Base-by-base conservation (phyloP, 23 red algal genomes). In the Gracilariopsis chorda region DNA sequence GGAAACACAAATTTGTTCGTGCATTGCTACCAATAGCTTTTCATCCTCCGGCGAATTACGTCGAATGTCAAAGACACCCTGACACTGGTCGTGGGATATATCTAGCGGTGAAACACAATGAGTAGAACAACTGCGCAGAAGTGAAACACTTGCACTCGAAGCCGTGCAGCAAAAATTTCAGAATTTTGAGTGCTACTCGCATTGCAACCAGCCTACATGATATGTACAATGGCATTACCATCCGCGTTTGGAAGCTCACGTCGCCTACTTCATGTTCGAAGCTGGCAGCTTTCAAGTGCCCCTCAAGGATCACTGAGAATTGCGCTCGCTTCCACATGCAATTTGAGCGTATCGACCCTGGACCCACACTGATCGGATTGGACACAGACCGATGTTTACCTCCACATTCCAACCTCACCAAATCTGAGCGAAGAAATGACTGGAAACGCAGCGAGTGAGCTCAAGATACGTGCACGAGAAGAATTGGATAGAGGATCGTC, bases 291-390 rank as follows among this genome's bases (percentile, higher is more conserved):
- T 34, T 42, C 48, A 25, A 59, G 48, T n/a, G 30, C 76, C 20
- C 76, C 76, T 13, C 32, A 59, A 7, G 76, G 76, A 53, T 39
- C 76, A 19, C 28, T 80, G 13, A 80, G 30, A 47, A 59, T 59
- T 34, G 8, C 32, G 14, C 5, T 80, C 35, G 45, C 76, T 19
- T 57, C 48, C 17, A 48, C 46, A 21, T 80, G 76, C 76, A 57
- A 53, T 80, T 43, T 80, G 11, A 80, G 19, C 52, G 48, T 80
- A 59, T 80, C 48, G 19, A 37, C 82, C 4, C 45, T 87, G 82
- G 65, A 87, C 29, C 82, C 82, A 23, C 82, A 87, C 44, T 21
- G 47, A 59, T 63, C 53, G 30, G 59, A 67, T 9, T 87, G 82
- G 82, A 73, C 42, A 2, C 62, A 74, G 39, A 74, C 82, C 48